These are phyloP conservation scores for Plicaturopsis crispa DNA, from an alignment of 768 basidiomycete genomes.

Conservation along the genomic window DNA sequence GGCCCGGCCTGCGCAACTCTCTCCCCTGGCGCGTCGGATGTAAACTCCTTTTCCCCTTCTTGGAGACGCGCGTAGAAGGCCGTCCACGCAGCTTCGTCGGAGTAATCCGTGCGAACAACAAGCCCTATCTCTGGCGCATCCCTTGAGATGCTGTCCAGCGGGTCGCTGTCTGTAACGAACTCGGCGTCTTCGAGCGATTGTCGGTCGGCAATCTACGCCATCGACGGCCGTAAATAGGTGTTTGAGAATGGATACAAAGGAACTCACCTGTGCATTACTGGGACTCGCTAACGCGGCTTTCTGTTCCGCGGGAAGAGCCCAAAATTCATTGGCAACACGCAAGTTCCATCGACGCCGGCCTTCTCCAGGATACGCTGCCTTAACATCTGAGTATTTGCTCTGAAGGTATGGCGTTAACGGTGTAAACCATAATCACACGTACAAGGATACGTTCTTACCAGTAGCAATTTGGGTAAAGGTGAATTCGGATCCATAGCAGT, in stretches of 20 bases:
- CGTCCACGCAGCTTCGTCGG: conserved; percentile 60
- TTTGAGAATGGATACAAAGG: background rate
- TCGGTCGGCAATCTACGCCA: conserved; percentile 1
- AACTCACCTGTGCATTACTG: background rate
- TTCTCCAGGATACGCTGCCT: conserved; percentile 37
- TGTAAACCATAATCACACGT: too few relatives aligned
- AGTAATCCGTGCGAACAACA: conserved; percentile 68
- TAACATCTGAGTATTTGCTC: conserved; percentile 36
- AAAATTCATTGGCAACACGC: conserved; percentile 42
- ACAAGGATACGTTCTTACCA: too few relatives aligned
- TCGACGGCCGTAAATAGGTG: conserved; percentile 1
- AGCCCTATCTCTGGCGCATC: conserved; percentile 49
- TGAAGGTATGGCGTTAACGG: too few relatives aligned
- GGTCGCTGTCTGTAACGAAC: conserved; percentile 39
- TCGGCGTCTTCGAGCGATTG: conserved; percentile 13
- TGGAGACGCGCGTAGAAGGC: conserved; percentile 42
- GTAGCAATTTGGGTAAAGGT: too few relatives aligned
- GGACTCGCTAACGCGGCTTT: conserved; percentile 11
- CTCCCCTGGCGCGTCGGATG: conserved; percentile 19
- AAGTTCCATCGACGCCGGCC: conserved; percentile 52
- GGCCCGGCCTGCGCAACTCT: conserved; percentile 14
- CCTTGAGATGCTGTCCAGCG: conserved; percentile 37
- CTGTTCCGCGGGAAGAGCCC: conserved; percentile 25
- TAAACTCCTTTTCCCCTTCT: conserved; percentile 51
- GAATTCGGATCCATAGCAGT: too few relatives aligned